Base-by-base conservation (phyloP, 257 asterid genomes). In the Solanum lignicaule region DNA sequence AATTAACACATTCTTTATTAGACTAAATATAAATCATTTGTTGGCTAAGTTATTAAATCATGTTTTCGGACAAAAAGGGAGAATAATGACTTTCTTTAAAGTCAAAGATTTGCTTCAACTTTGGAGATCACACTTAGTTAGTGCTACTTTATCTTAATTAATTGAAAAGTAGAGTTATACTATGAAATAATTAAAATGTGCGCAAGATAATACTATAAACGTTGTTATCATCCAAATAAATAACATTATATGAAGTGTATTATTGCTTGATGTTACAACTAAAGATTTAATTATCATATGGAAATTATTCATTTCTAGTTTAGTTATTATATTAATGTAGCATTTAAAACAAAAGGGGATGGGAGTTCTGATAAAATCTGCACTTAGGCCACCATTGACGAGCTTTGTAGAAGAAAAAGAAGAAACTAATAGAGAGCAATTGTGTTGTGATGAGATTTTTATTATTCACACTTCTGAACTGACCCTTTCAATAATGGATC, bases 61-160 rank as follows among this genome's bases (percentile, higher is more conserved):
- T 48, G 20, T 48, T 82, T 20, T 81, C 11, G 69, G 85, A 48
- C 69, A 82, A 29, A 82, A 82, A 48, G 85, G 29, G 43, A 82
- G 43, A 29, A 82, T 82, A 16, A 29, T 81, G 38, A 81, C 69
- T 18, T 18, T 81, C 29, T 18, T 46, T 3, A 18, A 16, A 48
- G 85, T 82, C 85, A 82, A 82, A 82, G 85, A 82, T 82, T 82
- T 82, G 43, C 41, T 48, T 82, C 41, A 81, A 29, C 69, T 82
- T 81, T 82, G 6, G 5, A 82, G 85, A 82, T 82, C 41, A 81
- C 68, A 5, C 39, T 29, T 81, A 46, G 46, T 27, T 81, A 81
- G 39, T 43, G 25, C 65, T 27, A 27, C 85, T 46, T 81, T 35
- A 14, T 46, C 39, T 43, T 15, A 79, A 46, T 46, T 46, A 43